Evolutionary conservation across 2,329 filamentous ascomycete species (phyloP).

Genomic region (Alternaria burnsii): DNA sequence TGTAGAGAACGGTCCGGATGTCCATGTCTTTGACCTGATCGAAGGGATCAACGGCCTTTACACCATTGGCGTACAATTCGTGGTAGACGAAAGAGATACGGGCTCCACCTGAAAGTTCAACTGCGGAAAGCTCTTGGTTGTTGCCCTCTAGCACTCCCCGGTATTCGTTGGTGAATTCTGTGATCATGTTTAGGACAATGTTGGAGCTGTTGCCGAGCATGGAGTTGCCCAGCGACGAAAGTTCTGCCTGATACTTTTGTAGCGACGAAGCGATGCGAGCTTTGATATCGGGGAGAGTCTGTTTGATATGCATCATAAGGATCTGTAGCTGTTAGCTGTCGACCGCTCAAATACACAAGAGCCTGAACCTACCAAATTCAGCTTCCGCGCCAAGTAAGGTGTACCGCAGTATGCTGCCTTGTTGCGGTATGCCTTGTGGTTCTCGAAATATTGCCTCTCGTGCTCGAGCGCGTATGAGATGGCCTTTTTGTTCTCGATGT

Average conservation of each 20-base stretch:
- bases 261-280: conserved; percentile 92
- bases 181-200: conserved; percentile 98
- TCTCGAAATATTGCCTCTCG: conserved; percentile 97
- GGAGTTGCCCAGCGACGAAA: conserved; percentile 85
- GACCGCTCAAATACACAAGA: neutral
- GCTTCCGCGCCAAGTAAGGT: conserved; percentile 92
- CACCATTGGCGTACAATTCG: conserved; percentile 94
- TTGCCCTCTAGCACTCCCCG: conserved; percentile 95
- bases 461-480: conserved; percentile 91
- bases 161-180: conserved; percentile 98
- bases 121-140: conserved; percentile 93
- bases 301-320: conserved; percentile 99
- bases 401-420: conserved; percentile 99
- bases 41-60: conserved; percentile 98
- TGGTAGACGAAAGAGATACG: conserved; percentile 99
- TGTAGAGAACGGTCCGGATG: conserved; percentile 96
- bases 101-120: conserved; percentile 93
- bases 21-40: conserved; percentile 97
- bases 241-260: conserved; percentile 87
- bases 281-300: conserved; percentile 98
- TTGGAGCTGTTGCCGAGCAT: conserved; percentile 96
- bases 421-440: conserved; percentile 97
- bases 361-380: conserved; percentile 73
- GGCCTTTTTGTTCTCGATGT: conserved; percentile 97
- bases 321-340: conserved; percentile 64